Evolutionary conservation across 495 filamentous ascomycete genomes (phyloP).

Genomic region (Penicillium steckii): DNA sequence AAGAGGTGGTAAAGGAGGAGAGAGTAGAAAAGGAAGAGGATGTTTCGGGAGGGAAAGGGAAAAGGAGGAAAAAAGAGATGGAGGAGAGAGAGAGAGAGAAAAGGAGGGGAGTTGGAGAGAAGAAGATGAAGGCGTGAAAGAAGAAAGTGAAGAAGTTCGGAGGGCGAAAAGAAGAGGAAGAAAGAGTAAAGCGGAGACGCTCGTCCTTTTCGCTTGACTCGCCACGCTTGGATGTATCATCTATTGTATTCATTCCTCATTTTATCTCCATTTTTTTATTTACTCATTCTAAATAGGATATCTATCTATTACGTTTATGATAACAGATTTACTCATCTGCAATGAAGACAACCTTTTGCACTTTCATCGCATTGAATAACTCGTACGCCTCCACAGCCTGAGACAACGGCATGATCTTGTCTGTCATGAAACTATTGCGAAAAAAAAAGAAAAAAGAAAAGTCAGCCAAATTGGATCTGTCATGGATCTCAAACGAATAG

Average conservation of each 20-base stretch:
- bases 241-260: not conserved
- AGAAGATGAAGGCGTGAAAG: slow-evolving; percentile 20
- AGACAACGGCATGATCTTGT: slow-evolving; percentile 86
- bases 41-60: too few relatives aligned
- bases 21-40: slow-evolving; percentile 15
- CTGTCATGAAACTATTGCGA: slow-evolving; percentile 81
- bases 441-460: too few relatives aligned
- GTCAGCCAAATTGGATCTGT: not conserved
- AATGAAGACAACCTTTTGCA: slow-evolving; percentile 75
- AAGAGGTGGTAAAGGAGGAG: slow-evolving; percentile 2
- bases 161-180: slow-evolving; percentile 25
- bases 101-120: slow-evolving; percentile 19
- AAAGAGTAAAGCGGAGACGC: slow-evolving; percentile 23
- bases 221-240: not conserved
- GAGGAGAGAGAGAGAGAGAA: slow-evolving; percentile 15
- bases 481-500: not conserved
- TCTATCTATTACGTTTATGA: not conserved
- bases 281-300: not conserved
- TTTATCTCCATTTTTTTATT: not conserved
- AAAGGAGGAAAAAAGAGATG: slow-evolving; percentile 16
- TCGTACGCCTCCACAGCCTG: slow-evolving; percentile 88
- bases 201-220: not conserved
- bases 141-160: slow-evolving; percentile 21
- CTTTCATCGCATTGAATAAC: slow-evolving; percentile 89
- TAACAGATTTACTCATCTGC: slow-evolving; percentile 39